Evolutionary conservation across 257 asterid genomes (phyloP).

Genomic region (Solanum megistacrolobum): DNA sequence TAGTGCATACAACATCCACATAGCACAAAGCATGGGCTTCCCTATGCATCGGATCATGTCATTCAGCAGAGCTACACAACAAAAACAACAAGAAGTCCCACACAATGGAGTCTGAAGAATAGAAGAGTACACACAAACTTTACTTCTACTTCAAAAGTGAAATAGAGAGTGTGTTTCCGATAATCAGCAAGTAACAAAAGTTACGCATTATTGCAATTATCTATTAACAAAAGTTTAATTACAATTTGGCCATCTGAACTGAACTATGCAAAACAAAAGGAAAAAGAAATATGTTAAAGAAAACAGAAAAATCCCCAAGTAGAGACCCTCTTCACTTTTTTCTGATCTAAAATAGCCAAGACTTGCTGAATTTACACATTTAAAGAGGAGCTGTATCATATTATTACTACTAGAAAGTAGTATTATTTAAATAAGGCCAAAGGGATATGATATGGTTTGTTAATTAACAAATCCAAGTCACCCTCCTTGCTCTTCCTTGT

Average conservation of each 20-base stretch:
- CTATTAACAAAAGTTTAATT: conserved; percentile 40
- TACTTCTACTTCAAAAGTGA: background rate
- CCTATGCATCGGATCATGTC: background rate
- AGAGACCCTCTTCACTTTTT: background rate
- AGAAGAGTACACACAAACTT: no score
- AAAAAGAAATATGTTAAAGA: background rate
- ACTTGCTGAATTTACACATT: background rate
- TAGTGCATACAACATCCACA: background rate
- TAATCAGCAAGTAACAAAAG: background rate
- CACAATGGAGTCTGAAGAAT: no score
- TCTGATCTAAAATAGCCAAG: background rate
- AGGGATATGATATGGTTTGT: background rate
- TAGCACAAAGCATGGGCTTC: background rate
- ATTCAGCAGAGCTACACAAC: background rate
- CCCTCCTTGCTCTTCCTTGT: background rate
- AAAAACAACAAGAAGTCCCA: background rate
- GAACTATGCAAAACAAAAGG: background rate
- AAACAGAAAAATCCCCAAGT: background rate
- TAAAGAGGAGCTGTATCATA: background rate
- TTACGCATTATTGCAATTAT: conserved; percentile 18
- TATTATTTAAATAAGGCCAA: background rate
- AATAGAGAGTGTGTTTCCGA: background rate
- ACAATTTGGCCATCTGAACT: conserved; percentile 38
- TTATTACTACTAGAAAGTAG: background rate
- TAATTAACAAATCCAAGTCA: background rate